Conservation (phyloP, 2,329 filamentous ascomycete species). For the Paracoccidioides brasiliensis region DNA sequence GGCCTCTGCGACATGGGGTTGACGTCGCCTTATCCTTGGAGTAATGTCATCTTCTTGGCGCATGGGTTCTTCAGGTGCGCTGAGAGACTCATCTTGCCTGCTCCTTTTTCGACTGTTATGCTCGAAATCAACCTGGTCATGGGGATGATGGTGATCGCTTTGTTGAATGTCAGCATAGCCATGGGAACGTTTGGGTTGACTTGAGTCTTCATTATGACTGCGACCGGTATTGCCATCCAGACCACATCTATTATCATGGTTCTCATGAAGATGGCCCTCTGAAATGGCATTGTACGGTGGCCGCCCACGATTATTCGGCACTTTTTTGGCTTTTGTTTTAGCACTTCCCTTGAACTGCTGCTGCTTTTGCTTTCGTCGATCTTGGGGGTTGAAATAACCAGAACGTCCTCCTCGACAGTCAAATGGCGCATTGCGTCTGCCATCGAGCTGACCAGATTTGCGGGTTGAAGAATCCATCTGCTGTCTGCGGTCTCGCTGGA, state of each 20-base stretch:
- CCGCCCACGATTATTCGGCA: neutral
- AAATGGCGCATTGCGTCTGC: neutral
- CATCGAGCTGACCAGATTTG: neutral
- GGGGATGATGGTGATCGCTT: neutral
- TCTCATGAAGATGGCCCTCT: neutral
- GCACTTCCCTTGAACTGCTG: neutral
- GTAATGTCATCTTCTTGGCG: constrained; percentile 21
- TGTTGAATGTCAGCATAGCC: neutral
- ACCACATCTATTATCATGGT: neutral
- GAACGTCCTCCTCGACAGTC: constrained; percentile 3
- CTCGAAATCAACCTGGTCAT: constrained; percentile 3
- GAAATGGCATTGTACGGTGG: neutral
- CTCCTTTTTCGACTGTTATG: constrained; percentile 8
- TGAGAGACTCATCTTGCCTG: constrained; percentile 10
- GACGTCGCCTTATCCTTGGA: constrained; percentile 23
- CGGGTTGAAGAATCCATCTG: neutral
- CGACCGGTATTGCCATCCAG: neutral
- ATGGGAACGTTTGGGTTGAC: neutral
- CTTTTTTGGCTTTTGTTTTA: neutral
- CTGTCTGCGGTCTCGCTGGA: neutral
- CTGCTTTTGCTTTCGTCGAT: neutral
- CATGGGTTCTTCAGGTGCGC: constrained; percentile 15
- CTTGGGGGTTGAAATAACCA: neutral
- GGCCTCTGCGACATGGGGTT: constrained; percentile 29
- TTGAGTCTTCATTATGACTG: neutral